Evolutionary conservation across 2,329 filamentous ascomycete genomes (phyloP), one percentile per base, ranked within the genome.

Genomic region (Pestalotiopsis sp.): DNA sequence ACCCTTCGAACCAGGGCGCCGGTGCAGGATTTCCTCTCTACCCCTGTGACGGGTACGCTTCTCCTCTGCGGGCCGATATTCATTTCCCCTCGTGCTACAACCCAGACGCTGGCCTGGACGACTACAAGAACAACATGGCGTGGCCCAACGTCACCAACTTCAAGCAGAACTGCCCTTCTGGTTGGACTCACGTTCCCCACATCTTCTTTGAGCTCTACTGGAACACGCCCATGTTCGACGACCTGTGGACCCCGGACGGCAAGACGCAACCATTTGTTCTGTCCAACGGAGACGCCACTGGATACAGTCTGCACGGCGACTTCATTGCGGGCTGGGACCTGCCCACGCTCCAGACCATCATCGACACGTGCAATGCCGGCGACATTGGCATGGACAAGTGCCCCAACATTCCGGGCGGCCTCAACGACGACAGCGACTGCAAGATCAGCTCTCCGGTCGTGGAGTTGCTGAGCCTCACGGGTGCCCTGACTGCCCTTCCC

Each of bases 1-100:
- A 89, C 72, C 81, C 85, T 41, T 74, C 78, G 75, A 88, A 90
- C 80, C 72, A 84, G 72, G 87, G 86, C 63, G 81, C 86, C 59
- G 89, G 89, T 70, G 83, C 85, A 20, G 89, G 88, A n/a, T 92
- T 96, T 77, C 93, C 93, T 36, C 85, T 90, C 76, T 85, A 87
- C 77, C 87, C 90, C 75, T 94, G 93, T 77, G 89, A 92, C 74
- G 86, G 87, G 65, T 84, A 81, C 68, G 84, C 84, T 72, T 90
- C 89, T 65, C 89, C 89, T 69, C 84, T 90, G 59, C 88, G 91
- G 52, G 85, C 87, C 68, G 90, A 93, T 72, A 81, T 93, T 56
- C 91, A 92, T 83, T 92, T 93, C 81, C 91, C 91, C 5, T 90
- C 89, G 5, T 93, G 91, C 84, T 93, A 92, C 86, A 87, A 93